Evolutionary conservation across 208 protist genomes (phyloP).

Genomic region (Wallacemonas sp.): DNA sequence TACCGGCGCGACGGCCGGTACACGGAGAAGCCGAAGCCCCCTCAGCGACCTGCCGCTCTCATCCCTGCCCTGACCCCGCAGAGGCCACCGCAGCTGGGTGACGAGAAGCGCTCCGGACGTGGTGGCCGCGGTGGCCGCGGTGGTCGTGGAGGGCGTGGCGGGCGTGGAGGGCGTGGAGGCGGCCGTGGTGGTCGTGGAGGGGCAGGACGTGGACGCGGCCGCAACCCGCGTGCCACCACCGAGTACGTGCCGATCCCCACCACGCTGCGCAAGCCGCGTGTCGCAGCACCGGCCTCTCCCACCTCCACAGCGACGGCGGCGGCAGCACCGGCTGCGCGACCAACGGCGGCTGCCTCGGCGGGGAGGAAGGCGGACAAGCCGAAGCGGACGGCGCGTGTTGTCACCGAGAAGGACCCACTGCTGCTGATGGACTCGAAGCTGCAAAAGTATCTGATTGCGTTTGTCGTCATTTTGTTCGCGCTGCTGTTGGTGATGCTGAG

Average conservation of each 20-base stretch:
- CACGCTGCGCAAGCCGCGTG: background rate
- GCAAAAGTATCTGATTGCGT: conserved; percentile 15
- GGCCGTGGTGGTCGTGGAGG: conserved; percentile 17
- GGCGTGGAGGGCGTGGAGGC: conserved; percentile 26
- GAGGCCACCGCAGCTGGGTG: conserved; percentile 27
- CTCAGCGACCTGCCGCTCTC: conserved; percentile 44
- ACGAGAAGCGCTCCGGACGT: conserved; percentile 9
- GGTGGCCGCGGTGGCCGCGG: conserved; percentile 21
- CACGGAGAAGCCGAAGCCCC: conserved; percentile 58
- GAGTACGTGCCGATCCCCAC: conserved; percentile 11
- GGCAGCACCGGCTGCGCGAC: background rate
- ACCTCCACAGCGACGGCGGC: background rate
- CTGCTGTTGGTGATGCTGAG: conserved; percentile 9
- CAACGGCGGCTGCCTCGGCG: background rate
- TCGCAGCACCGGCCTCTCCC: background rate
- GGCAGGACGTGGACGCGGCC: conserved; percentile 16
- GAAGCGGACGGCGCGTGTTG: background rate
- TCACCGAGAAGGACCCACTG: conserved; percentile 4
- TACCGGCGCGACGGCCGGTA: conserved; percentile 58
- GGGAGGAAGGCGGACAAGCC: background rate
- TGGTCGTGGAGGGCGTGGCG: conserved; percentile 27
- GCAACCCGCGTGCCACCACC: background rate
- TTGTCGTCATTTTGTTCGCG: conserved; percentile 6
- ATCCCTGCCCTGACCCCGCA: conserved; percentile 65
- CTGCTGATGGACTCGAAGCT: conserved; percentile 13